Evolutionary conservation across 2,329 filamentous ascomycete species (phyloP).

Genomic region (Huntiella abstrusa): DNA sequence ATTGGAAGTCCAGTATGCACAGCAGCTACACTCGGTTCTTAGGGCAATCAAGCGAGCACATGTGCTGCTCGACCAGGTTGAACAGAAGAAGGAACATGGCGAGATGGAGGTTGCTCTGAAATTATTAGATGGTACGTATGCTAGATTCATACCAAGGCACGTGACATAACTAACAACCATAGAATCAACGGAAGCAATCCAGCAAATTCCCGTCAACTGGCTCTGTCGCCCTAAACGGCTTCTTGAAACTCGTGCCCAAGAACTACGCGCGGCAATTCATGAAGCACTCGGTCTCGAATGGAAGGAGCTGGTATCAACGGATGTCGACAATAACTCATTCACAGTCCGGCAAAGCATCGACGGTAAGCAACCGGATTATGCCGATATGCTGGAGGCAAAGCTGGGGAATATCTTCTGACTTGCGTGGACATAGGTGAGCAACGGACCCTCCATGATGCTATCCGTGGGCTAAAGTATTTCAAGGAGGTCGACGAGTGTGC

Average conservation of each 20-base stretch:
- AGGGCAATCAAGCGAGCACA: slow-evolving; percentile 36
- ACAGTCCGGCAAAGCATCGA: slow-evolving; percentile 25
- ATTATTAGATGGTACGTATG: slow-evolving; percentile 32
- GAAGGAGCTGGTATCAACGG: slow-evolving; percentile 45
- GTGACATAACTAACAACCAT: not conserved
- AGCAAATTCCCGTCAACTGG: slow-evolving; percentile 39
- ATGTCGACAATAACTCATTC: slow-evolving; percentile 35
- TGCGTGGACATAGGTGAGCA: slow-evolving; percentile 25
- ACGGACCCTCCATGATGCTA: slow-evolving; percentile 34
- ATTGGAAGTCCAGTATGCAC: slow-evolving; percentile 39
- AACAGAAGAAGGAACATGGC: slow-evolving; percentile 33
- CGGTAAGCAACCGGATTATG: slow-evolving; percentile 6
- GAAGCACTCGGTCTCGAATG: slow-evolving; percentile 52
- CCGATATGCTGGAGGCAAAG: slow-evolving; percentile 1
- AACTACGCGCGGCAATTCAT: slow-evolving; percentile 46
- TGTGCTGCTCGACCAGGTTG: slow-evolving; percentile 41
- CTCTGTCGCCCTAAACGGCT: slow-evolving; percentile 45
- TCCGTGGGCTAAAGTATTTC: slow-evolving; percentile 37
- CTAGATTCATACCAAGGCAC: not conserved
- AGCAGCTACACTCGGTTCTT: slow-evolving; percentile 34
- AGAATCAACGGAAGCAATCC: slow-evolving; percentile 40
- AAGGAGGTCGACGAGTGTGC: slow-evolving; percentile 43
- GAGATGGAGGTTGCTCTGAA: slow-evolving; percentile 37
- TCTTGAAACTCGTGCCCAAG: slow-evolving; percentile 43
- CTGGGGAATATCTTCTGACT: slow-evolving; percentile 3